Conservation (phyloP, 2,329 filamentous ascomycete genomes). For the Penicillium sp. region DNA sequence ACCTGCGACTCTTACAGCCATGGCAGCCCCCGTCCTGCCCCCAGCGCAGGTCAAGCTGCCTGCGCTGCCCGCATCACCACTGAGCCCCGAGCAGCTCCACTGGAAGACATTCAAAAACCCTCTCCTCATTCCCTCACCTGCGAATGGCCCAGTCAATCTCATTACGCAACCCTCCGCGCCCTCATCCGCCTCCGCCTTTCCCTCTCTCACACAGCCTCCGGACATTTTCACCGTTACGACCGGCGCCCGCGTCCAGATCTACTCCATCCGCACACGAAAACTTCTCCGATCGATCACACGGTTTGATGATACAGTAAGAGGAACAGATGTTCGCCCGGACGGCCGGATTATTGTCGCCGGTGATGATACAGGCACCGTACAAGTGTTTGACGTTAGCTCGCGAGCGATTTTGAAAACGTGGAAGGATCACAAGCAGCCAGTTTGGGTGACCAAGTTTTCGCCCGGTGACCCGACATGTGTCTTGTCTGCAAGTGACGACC, state of each 20-base stretch:
- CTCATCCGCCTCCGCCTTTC: slow-evolving; percentile 46
- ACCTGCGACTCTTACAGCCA: slow-evolving; percentile 43
- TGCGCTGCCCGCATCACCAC: slow-evolving; percentile 72
- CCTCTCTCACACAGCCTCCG: slow-evolving; percentile 52
- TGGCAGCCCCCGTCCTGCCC: slow-evolving; percentile 86
- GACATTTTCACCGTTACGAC: slow-evolving; percentile 88
- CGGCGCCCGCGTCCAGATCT: slow-evolving; percentile 89
- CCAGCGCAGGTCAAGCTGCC: slow-evolving; percentile 82
- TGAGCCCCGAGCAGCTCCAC: slow-evolving; percentile 92
- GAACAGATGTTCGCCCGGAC: slow-evolving; percentile 85
- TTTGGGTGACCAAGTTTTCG: slow-evolving; percentile 92
- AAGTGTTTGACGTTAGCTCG: slow-evolving; percentile 91
- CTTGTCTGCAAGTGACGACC: slow-evolving; percentile 90
- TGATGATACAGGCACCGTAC: slow-evolving; percentile 88
- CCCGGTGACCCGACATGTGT: slow-evolving; percentile 83
- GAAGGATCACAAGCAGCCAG: slow-evolving; percentile 91
- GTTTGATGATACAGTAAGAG: slow-evolving; percentile 89
- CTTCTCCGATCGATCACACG: slow-evolving; percentile 91
- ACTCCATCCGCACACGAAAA: slow-evolving; percentile 89
- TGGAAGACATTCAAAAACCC: slow-evolving; percentile 96
- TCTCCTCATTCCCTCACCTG: slow-evolving; percentile 85
- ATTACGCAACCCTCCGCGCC: slow-evolving; percentile 73
- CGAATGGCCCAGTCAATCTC: slow-evolving; percentile 86
- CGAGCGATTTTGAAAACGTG: slow-evolving; percentile 94
- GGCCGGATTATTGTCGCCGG: slow-evolving; percentile 88